phyloP scores from a whole-genome alignment of 108 stramenopile species.

The Bacterosira constricta region DNA sequence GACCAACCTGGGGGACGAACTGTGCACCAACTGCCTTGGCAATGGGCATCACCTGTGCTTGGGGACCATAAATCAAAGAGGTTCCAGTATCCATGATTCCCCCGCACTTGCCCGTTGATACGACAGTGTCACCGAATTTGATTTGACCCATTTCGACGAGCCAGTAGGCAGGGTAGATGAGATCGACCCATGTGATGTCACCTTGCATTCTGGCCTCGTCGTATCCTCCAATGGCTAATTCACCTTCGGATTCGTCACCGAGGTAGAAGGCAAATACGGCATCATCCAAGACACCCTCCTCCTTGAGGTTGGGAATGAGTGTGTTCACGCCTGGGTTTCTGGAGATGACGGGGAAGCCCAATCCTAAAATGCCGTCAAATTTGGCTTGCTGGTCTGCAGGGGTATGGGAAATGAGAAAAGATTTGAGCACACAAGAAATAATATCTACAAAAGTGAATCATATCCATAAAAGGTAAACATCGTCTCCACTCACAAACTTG shows the following conservation, averaged over 20 bases:
- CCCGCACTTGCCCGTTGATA: slow-evolving; percentile 50
- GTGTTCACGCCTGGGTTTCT: slow-evolving; percentile 81
- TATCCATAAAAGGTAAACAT: too few relatives aligned
- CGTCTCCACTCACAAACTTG: slow-evolving; percentile 80
- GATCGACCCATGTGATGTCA: slow-evolving; percentile 76
- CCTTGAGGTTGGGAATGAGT: slow-evolving; percentile 89
- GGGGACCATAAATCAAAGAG: slow-evolving; percentile 91
- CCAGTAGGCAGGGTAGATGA: slow-evolving; percentile 86
- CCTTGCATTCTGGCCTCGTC: slow-evolving; percentile 73
- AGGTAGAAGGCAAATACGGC: slow-evolving; percentile 97
- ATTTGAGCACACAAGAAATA: too few relatives aligned
- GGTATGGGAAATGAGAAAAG: not conserved
- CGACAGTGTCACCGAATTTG: slow-evolving; percentile 49
- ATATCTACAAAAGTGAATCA: too few relatives aligned
- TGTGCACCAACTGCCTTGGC: slow-evolving; percentile 82
- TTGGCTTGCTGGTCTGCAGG: slow-evolving; percentile 61
- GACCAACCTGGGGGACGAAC: slow-evolving; percentile 64
- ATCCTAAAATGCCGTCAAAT: slow-evolving; percentile 98
- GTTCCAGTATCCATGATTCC: slow-evolving; percentile 96
- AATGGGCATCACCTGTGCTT: slow-evolving; percentile 66
- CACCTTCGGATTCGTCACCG: slow-evolving; percentile 88
- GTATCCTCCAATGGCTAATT: slow-evolving; percentile 95
- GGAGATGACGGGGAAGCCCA: slow-evolving; percentile 91
- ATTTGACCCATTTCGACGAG: slow-evolving; percentile 78
- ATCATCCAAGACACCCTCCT: slow-evolving; percentile 68